Evolutionary conservation across 768 basidiomycete species (phyloP).

Genomic region (Kwoniella newhampshirensis): DNA sequence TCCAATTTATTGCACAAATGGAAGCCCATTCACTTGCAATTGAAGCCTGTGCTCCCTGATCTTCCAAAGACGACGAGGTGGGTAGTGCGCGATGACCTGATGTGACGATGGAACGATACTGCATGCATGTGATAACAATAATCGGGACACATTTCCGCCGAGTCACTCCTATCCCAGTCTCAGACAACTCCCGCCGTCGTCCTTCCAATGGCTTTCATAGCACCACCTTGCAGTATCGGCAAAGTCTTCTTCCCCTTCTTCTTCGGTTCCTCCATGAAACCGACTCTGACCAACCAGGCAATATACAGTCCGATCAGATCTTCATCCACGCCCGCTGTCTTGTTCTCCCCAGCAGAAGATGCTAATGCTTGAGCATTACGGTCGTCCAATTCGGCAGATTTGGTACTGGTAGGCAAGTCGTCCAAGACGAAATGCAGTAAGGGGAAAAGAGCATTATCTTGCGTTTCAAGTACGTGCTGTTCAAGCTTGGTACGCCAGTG

Average conservation of each 20-base stretch:
- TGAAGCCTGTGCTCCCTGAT: no score
- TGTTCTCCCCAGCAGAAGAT: constrained; percentile 54
- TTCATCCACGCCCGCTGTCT: constrained; percentile 67
- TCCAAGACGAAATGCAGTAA: constrained; percentile 95
- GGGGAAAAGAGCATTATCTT: constrained; percentile 97
- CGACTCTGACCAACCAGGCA: constrained; percentile 84
- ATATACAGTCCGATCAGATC: constrained; percentile 80
- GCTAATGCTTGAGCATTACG: constrained; percentile 72
- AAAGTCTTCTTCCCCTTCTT: constrained; percentile 40
- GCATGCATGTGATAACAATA: no score
- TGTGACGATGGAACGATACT: no score
- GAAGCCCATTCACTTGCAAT: no score
- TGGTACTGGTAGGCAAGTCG: constrained; percentile 94
- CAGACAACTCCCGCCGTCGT: constrained; percentile 37
- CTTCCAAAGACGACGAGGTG: no score
- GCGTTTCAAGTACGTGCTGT: constrained; percentile 87
- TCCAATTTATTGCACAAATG: no score
- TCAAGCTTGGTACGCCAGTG: constrained; percentile 89
- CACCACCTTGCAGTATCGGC: constrained; percentile 47
- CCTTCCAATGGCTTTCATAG: constrained; percentile 50
- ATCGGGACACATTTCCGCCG: no score
- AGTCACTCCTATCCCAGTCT: not conserved
- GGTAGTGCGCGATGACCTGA: no score
- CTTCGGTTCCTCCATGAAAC: constrained; percentile 64
- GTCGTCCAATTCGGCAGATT: constrained; percentile 86